Evolutionary conservation across 495 filamentous ascomycete genomes (phyloP), one percentile per base, ranked within the genome.

Genomic region (Aspergillus coremiiformis): DNA sequence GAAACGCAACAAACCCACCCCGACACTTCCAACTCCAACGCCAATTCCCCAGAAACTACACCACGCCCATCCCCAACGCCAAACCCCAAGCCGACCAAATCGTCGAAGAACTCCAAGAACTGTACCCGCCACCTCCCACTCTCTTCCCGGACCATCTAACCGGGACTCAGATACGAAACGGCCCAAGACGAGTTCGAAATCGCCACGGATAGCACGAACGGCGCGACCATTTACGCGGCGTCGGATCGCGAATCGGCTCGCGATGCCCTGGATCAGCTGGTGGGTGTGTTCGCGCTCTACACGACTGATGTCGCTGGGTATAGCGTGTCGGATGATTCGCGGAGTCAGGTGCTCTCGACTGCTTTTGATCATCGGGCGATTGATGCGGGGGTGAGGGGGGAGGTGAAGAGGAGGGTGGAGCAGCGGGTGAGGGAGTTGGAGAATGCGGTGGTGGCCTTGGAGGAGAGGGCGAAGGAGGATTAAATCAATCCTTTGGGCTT

Each of bases 181-280:
- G 67, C 72, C 5, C 74, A 68, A 63, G 72, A 75, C 56, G 72
- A 75, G 58, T 68, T 75, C 52, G 72, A 75, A 62, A 75, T 75
- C 47, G 72, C 72, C 5, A 72, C 67, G 2, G 73, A 76, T 26
- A 70, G 66, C 59, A 74, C 73, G 9, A 66, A 73, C 39, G 47
- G 52, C 5, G 56, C 61, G 0, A 74, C 71, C 8, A 74, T 76
- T 60, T 76, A 76, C 60, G 70, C 72, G 1, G 66, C 73, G n/a
- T 73, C 69, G 2, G 72, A 75, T 39, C 68, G 72, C 6, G 72
- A 71, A 39, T 70, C 70, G 9, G 69, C 70, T 1, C 70, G 72
- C 12, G 72, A 75, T 49, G 68, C 70, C 8, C 57, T 75, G 29
- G 62, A 72, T 49, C 62, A 71, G 39, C 62, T 75, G 20, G 26